Evolutionary conservation across 2,329 filamentous ascomycete species (phyloP).

Genomic region (Colletotrichum sp.): DNA sequence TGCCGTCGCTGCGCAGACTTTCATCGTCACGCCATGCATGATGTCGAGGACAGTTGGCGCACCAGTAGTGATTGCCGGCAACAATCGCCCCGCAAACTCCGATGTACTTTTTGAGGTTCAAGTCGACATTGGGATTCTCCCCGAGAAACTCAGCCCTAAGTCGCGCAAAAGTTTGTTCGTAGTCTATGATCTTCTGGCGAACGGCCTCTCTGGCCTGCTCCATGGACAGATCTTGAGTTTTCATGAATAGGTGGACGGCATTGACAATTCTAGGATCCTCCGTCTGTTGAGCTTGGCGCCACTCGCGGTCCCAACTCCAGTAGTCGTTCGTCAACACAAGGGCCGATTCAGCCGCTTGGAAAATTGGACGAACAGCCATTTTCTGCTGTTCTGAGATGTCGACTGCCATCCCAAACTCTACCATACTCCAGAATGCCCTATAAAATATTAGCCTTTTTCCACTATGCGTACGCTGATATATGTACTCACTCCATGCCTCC

Average conservation of each 20-base stretch:
- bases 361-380: background rate
- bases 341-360: background rate
- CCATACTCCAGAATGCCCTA: constrained; percentile 10
- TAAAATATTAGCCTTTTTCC: background rate
- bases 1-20: background rate
- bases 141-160: background rate
- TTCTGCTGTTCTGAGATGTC: background rate
- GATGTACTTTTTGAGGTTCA: background rate
- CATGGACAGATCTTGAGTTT: background rate
- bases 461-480: accelerated
- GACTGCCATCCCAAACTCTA: background rate
- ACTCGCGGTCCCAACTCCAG: constrained; percentile 8
- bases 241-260: background rate
- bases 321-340: constrained; percentile 11
- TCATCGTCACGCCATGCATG: background rate
- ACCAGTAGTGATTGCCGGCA: constrained; percentile 10
- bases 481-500: constrained; percentile 8
- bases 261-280: background rate
- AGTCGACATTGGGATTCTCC: background rate
- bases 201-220: background rate
- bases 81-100: background rate
- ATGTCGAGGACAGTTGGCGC: background rate
- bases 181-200: background rate
- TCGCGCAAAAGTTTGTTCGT: background rate
- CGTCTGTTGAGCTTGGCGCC: background rate